Conservation (phyloP, 2,329 filamentous ascomycete species). For the Fusarium sp. region DNA sequence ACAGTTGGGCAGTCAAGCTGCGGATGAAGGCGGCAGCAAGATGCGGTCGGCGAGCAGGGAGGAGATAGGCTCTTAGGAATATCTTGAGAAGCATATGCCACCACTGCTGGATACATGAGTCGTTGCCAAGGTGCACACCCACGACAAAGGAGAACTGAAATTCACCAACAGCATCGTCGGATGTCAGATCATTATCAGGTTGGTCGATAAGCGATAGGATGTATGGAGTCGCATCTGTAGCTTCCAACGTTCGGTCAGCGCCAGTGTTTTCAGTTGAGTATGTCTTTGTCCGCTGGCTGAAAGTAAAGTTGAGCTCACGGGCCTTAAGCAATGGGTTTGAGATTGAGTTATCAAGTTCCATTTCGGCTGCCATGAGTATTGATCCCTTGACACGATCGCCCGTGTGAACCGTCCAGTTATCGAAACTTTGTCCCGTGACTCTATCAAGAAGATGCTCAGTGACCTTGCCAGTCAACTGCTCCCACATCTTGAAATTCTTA, state of each 20-base stretch:
- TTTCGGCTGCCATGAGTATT: conserved; percentile 51
- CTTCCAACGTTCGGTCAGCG: conserved; percentile 56
- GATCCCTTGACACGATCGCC: conserved; percentile 62
- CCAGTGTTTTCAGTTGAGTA: conserved; percentile 55
- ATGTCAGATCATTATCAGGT: conserved; percentile 38
- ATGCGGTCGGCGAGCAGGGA: conserved; percentile 56
- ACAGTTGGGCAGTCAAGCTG: conserved; percentile 65
- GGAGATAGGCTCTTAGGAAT: conserved; percentile 61
- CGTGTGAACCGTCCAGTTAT: conserved; percentile 65
- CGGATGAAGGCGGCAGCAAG: conserved; percentile 61
- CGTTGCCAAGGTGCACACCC: conserved; percentile 67
- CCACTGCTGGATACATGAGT: conserved; percentile 71
- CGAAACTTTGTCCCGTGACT: conserved; percentile 56
- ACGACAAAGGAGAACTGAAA: conserved; percentile 69
- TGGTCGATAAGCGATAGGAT: conserved; percentile 55
- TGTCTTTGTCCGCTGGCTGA: conserved; percentile 56
- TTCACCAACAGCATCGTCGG: conserved; percentile 66
- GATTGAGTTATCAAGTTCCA: conserved; percentile 55
- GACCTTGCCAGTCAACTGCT: conserved; percentile 62
- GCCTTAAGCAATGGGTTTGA: conserved; percentile 48
- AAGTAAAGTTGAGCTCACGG: conserved; percentile 60
- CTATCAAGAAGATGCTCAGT: conserved; percentile 57
- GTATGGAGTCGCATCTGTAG: conserved; percentile 61
- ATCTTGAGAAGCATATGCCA: conserved; percentile 64
- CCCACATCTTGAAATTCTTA: conserved; percentile 59